Evolutionary conservation across 371 early-diverging fungal genomes (phyloP).

Genomic region (Phascolomyces articulosus): DNA sequence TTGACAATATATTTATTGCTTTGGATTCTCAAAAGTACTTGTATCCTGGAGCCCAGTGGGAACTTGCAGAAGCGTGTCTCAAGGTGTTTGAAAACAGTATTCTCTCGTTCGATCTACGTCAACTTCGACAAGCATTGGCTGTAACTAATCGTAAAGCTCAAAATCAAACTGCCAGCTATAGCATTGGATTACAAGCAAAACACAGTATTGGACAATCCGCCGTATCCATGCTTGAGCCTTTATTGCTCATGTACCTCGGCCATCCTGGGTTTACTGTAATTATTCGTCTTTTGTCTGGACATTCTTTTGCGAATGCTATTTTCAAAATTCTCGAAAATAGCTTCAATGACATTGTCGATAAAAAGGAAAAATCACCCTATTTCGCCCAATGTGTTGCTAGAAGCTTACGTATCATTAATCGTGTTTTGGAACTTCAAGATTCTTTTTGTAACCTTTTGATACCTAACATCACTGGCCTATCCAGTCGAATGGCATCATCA

Average conservation of each 20-base stretch:
- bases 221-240: conserved; percentile 2
- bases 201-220: conserved; percentile 21
- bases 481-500: conserved; percentile 28
- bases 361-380: conserved; percentile 21
- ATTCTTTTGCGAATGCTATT: conserved; percentile 67
- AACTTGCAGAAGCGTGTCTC: conserved; percentile 75
- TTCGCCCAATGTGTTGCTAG: conserved; percentile 47
- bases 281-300: conserved; percentile 77
- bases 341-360: conserved; percentile 56
- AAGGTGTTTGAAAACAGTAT: conserved; percentile 79
- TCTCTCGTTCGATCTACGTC: conserved; percentile 68
- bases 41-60: conserved; percentile 78
- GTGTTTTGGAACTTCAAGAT: conserved; percentile 68
- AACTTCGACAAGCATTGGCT: conserved; percentile 15
- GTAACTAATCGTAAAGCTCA: conserved; percentile 3
- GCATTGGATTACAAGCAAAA: conserved; percentile 20
- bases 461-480: conserved; percentile 48
- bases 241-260: conserved; percentile 27
- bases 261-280: conserved; percentile 91
- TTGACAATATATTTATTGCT: conserved; percentile 82
- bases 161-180: not conserved
- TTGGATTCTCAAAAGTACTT: conserved; percentile 68
- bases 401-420: conserved; percentile 68
- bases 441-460: conserved; percentile 71
- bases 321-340: conserved; percentile 68